Percentiles rank a stretch among this genome's conserved stretches.
Conservation (phyloP, 2,329 filamentous ascomycete genomes). For the Trichoderma aggressivum region DNA sequence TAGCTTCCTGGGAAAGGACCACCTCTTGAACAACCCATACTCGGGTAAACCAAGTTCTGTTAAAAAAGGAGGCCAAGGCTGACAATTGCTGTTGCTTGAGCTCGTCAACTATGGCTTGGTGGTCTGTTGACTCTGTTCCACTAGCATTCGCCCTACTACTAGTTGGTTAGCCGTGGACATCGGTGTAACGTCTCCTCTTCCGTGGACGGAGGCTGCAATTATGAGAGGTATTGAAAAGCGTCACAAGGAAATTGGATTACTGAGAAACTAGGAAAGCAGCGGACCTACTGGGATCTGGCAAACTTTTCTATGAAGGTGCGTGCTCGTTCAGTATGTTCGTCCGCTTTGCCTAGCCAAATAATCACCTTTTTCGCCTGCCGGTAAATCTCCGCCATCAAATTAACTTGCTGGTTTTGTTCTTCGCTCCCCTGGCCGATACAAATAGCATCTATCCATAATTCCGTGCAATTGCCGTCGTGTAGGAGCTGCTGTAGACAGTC, state of each 20-base stretch:
- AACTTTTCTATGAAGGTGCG: background rate
- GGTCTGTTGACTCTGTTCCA: no score
- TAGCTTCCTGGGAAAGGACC: no score
- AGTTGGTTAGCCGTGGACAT: background rate
- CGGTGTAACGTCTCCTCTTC: rapidly evolving
- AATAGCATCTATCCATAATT: background rate
- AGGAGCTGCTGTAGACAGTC: background rate
- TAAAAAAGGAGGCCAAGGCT: no score
- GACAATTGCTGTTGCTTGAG: no score
- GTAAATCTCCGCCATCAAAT: background rate
- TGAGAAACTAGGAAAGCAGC: no score
- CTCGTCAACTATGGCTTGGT: no score
- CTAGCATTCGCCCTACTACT: no score
- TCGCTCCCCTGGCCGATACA: background rate
- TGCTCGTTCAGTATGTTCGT: background rate
- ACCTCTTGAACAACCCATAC: no score
- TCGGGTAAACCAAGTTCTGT: no score
- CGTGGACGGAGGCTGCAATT: no score
- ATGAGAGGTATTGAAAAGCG: no score
- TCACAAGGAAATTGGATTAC: no score
- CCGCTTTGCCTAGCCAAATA: background rate
- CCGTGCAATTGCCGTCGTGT: background rate
- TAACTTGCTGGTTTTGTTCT: background rate
- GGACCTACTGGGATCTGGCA: background rate
- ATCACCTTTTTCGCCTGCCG: background rate